Evolutionary conservation across 2,329 filamentous ascomycete species (phyloP).

Genomic region (Amauroascus niger): DNA sequence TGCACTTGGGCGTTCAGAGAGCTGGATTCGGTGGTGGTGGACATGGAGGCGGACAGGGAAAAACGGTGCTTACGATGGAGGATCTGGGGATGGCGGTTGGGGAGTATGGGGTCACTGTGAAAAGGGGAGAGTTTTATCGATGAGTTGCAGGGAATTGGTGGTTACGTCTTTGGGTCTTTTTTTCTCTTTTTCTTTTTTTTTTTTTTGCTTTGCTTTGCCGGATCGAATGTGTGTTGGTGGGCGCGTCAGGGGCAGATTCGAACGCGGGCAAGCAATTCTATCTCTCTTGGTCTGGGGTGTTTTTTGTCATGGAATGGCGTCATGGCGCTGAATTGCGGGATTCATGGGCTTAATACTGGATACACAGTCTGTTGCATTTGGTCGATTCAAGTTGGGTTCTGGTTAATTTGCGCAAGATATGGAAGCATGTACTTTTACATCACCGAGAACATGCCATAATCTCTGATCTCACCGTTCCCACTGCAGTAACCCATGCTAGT

Average conservation of each 20-base stretch:
- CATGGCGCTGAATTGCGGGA: not conserved
- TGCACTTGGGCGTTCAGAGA: slow-evolving; percentile 60
- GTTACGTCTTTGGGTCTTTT: not conserved
- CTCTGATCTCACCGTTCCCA: not conserved
- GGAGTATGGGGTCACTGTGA: slow-evolving; percentile 96
- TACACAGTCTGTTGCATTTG: not conserved
- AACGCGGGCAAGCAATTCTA: not conserved
- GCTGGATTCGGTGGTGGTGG: slow-evolving; percentile 80
- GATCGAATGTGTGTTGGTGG: not conserved
- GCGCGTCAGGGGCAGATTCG: not conserved
- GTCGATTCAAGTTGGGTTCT: not conserved
- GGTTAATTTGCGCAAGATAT: not conserved
- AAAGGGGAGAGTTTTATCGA: slow-evolving; percentile 93
- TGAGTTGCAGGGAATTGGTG: slow-evolving; percentile 34
- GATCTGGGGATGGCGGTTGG: slow-evolving; percentile 95
- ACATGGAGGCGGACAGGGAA: slow-evolving; percentile 69
- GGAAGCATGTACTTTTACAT: slow-evolving; percentile 1
- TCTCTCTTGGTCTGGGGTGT: not conserved
- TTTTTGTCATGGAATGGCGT: not conserved
- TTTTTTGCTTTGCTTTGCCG: too few relatives aligned
- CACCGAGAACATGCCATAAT: not conserved
- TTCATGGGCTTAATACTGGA: not conserved
- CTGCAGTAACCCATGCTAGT: too few relatives aligned
- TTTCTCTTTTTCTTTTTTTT: not conserved
- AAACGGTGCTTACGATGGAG: slow-evolving; percentile 96